A percentile compares a stretch with the other conserved stretches of the same genome.
These are phyloP conservation scores for Knoxia roxburghii DNA, from an alignment of 257 asterid species.

Conservation along the genomic window DNA sequence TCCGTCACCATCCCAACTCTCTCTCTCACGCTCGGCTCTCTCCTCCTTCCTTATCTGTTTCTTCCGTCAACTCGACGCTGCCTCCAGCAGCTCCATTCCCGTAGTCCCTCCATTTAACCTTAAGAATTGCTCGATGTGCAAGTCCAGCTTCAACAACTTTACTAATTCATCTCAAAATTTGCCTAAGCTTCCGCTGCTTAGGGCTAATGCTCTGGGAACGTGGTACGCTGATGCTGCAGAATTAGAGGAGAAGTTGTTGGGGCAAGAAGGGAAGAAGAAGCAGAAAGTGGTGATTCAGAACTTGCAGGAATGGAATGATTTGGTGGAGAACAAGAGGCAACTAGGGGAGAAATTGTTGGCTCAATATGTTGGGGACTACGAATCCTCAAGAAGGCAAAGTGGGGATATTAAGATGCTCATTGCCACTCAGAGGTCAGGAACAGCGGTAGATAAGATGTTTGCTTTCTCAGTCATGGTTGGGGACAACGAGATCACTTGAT, in stretches of 20 bases:
- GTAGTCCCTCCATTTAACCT: no score
- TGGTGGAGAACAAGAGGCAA: constrained; percentile 80
- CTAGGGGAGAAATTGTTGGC: constrained; percentile 71
- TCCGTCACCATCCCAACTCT: no score
- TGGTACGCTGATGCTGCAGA: constrained; percentile 74
- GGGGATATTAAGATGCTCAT: constrained; percentile 88
- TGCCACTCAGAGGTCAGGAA: constrained; percentile 88
- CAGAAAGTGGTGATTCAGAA: constrained; percentile 42
- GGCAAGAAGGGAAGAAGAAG: constrained; percentile 29
- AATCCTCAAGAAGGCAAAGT: constrained; percentile 63
- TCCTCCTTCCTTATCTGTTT: no score
- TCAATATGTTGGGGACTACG: constrained; percentile 70
- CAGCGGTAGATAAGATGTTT: constrained; percentile 93
- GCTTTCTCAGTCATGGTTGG: constrained; percentile 88
- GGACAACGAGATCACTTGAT: constrained; percentile 85
- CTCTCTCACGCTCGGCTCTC: no score
- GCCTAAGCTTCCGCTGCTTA: constrained; percentile 74
- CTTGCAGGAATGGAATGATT: constrained; percentile 58
- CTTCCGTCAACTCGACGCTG: no score
- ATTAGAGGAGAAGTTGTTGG: constrained; percentile 66
- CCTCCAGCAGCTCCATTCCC: no score
- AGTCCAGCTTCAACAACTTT: background rate
- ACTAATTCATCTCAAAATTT: constrained; percentile 34
- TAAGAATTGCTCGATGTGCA: no score
- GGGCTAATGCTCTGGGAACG: constrained; percentile 40